Evolutionary conservation across 495 filamentous ascomycete species (phyloP).

Genomic region (Hyaloscypha hepaticicola): DNA sequence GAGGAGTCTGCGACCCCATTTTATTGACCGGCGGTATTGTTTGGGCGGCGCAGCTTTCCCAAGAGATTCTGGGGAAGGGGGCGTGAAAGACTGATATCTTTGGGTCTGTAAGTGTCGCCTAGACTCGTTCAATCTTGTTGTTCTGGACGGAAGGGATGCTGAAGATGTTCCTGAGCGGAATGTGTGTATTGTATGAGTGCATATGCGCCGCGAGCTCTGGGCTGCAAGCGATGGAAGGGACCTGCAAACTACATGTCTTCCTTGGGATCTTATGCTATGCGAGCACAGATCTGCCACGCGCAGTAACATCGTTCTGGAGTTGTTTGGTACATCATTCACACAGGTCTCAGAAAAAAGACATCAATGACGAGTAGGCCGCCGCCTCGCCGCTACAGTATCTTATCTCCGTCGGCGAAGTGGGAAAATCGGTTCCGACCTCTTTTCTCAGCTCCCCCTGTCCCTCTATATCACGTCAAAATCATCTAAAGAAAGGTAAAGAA

Average conservation of each 20-base stretch:
- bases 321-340: background rate
- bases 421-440: too few species aligned
- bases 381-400: conserved; percentile 7
- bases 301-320: conserved; percentile 27
- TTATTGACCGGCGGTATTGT: conserved; percentile 64
- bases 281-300: conserved; percentile 26
- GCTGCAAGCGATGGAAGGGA: background rate
- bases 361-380: background rate
- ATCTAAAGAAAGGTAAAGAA: background rate
- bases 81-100: conserved; percentile 68
- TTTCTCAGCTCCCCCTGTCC: background rate
- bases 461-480: background rate
- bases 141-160: background rate
- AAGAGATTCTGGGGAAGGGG: conserved; percentile 77
- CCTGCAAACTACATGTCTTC: background rate
- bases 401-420: conserved; percentile 5
- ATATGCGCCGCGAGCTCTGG: background rate
- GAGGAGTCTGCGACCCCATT: conserved; percentile 73
- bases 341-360: background rate
- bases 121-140: background rate
- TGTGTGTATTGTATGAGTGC: background rate
- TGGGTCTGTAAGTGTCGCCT: conserved; percentile 25
- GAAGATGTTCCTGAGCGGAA: background rate
- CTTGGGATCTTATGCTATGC: conserved; percentile 6
- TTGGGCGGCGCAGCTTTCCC: conserved; percentile 66